phyloP scores from a whole-genome alignment of 345 rosid genomes.

The Citrus unshiu region DNA sequence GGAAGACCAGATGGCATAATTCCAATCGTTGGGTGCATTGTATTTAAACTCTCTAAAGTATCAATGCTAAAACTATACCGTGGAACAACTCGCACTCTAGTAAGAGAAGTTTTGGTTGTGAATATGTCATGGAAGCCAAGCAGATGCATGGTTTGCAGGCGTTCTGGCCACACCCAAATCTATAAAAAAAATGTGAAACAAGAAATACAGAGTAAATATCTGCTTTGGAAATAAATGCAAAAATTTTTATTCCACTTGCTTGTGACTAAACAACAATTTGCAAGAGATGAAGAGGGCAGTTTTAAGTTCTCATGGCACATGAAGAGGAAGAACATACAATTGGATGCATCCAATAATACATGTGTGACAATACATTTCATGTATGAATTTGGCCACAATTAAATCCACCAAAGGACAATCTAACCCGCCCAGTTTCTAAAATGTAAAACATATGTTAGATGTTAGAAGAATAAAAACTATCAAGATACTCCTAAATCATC shows the following conservation, averaged over 20 bases:
- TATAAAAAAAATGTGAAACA: constrained; percentile 14
- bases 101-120: constrained; percentile 63
- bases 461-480: background rate
- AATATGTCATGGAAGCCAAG: constrained; percentile 60
- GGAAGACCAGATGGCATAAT: constrained; percentile 94
- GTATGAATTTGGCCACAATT: background rate
- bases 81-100: constrained; percentile 83
- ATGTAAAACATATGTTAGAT: background rate
- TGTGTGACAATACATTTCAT: background rate
- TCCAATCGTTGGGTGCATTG: constrained; percentile 60
- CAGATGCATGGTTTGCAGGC: constrained; percentile 76
- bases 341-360: background rate
- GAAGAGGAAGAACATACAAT: background rate
- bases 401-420: background rate
- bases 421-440: background rate
- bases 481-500: background rate
- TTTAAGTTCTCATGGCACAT: background rate
- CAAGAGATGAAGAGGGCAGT: background rate
- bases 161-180: constrained; percentile 97
- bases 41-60: constrained; percentile 70
- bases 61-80: constrained; percentile 71
- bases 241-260: background rate
- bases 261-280: background rate
- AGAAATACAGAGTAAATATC: constrained; percentile 4
- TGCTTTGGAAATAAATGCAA: background rate